phyloP scores from a whole-genome alignment of 1,284 basidiomycete species.

The Pseudozyma tsukubaensis region DNA sequence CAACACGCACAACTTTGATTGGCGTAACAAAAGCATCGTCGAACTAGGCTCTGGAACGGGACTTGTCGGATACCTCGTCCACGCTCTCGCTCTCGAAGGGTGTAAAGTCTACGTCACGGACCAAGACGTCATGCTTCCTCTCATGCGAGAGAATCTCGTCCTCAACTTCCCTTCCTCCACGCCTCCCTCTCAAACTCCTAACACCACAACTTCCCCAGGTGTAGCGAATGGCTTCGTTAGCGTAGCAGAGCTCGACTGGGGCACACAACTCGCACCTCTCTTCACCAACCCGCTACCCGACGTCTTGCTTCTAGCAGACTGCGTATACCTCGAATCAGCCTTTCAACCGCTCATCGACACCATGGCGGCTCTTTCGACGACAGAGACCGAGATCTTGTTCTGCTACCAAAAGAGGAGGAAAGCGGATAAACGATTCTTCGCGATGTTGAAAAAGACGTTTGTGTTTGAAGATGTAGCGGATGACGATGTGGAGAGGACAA shows the following conservation, averaged over 20 bases:
- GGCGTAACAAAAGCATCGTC: constrained; percentile 71
- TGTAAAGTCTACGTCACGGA: constrained; percentile 80
- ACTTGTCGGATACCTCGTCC: constrained; percentile 85
- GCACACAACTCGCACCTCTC: constrained; percentile 63
- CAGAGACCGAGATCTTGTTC: constrained; percentile 75
- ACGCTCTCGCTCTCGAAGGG: constrained; percentile 74
- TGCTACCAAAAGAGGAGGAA: constrained; percentile 94
- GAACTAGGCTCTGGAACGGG: constrained; percentile 90
- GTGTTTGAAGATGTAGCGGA: constrained; percentile 77
- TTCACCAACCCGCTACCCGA: constrained; percentile 71
- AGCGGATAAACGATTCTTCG: constrained; percentile 91
- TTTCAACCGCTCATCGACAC: constrained; percentile 88
- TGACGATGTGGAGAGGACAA: constrained; percentile 47
- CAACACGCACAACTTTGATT: constrained; percentile 31
- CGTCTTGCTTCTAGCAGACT: constrained; percentile 75
- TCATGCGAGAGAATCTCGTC: constrained; percentile 57
- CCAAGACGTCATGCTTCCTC: constrained; percentile 74
- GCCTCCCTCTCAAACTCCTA: background rate
- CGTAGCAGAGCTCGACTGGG: constrained; percentile 47
- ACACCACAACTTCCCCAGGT: background rate
- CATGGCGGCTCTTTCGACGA: constrained; percentile 75
- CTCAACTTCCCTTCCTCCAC: constrained; percentile 42
- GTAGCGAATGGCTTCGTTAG: background rate
- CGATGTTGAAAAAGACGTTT: constrained; percentile 83
- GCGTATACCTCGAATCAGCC: constrained; percentile 89